phyloP scores from a whole-genome alignment of 768 basidiomycete species.

The Tylopilus rubrobrunneus region DNA sequence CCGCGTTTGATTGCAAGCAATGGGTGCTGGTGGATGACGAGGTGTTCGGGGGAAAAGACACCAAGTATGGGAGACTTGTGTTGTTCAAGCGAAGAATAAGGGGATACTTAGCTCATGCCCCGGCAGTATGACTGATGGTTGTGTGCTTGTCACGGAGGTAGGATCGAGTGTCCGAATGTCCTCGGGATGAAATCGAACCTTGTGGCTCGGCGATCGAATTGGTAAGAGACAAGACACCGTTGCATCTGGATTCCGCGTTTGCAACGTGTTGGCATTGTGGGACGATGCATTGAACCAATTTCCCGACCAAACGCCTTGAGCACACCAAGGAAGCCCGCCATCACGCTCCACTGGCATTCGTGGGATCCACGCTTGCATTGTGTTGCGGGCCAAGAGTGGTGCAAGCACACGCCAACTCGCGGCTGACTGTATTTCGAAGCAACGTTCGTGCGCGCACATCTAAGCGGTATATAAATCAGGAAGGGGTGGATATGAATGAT shows the following conservation, averaged over 20 bases:
- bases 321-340: not conserved
- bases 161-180: too few species aligned
- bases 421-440: not conserved
- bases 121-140: too few species aligned
- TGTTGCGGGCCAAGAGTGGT: not conserved
- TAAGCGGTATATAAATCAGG: conserved; percentile 17
- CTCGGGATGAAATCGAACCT: not conserved
- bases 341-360: not conserved
- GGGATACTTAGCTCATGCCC: not conserved
- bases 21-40: not conserved
- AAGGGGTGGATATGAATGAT: conserved; percentile 22
- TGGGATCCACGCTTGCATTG: not conserved
- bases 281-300: not conserved
- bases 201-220: not conserved
- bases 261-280: not conserved
- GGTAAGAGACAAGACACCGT: not conserved
- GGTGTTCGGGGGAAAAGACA: too few species aligned
- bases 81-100: not conserved
- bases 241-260: not conserved
- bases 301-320: not conserved
- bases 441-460: not conserved
- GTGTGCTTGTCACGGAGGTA: too few species aligned
- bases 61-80: not conserved
- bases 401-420: not conserved
- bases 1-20: not conserved